phyloP scores from a whole-genome alignment of 495 filamentous ascomycete species.

The Penicillium dipodomyicola region DNA sequence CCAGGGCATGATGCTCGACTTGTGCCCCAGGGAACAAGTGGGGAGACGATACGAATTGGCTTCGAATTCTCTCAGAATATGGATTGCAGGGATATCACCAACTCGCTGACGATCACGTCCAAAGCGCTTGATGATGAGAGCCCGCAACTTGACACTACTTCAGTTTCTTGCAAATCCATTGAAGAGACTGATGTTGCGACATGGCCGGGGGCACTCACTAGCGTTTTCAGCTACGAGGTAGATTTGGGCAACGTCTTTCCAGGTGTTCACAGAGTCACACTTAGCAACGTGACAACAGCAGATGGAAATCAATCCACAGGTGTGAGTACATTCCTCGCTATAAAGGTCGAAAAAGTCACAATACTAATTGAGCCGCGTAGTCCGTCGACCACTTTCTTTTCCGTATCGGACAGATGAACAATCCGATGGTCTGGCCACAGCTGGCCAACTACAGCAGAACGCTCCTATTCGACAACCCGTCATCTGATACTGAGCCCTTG shows the following conservation, averaged over 20 bases:
- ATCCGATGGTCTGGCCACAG: conserved; percentile 55
- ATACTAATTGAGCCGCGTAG: conserved; percentile 31
- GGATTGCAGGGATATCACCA: conserved; percentile 47
- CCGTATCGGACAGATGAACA: conserved; percentile 54
- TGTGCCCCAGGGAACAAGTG: conserved; percentile 33
- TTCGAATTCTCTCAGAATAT: conserved; percentile 56
- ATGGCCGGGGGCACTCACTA: conserved; percentile 34
- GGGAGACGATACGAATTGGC: conserved; percentile 40
- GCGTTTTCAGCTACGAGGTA: conserved; percentile 35
- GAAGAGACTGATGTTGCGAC: conserved; percentile 21
- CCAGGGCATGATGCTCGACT: conserved; percentile 57
- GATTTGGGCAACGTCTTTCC: conserved; percentile 47
- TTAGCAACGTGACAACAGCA: conserved; percentile 44
- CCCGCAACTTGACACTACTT: conserved; percentile 25
- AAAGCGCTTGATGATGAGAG: conserved; percentile 26
- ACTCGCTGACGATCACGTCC: conserved; percentile 46
- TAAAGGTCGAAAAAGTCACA: background rate
- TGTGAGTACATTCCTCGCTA: conserved; percentile 15
- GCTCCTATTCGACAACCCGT: conserved; percentile 34
- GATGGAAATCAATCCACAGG: conserved; percentile 37
- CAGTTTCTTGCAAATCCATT: conserved; percentile 15
- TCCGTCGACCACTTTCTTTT: conserved; percentile 57
- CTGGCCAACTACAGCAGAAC: conserved; percentile 56
- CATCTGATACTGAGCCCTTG: conserved; percentile 36
- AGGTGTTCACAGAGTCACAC: conserved; percentile 46